phyloP scores from a whole-genome alignment of 345 rosid species.

The Gossypium herbaceum region DNA sequence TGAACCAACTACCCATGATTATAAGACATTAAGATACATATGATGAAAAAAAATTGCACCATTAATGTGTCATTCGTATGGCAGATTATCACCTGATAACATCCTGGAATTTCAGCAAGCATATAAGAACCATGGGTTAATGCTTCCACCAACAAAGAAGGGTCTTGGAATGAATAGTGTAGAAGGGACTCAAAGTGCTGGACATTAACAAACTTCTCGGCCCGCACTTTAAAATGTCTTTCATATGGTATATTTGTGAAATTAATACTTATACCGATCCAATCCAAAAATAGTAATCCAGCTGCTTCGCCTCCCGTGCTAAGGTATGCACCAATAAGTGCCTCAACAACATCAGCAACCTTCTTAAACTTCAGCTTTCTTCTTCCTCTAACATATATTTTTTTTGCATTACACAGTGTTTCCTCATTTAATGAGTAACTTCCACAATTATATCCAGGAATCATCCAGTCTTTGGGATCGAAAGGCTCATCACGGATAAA shows the following conservation, averaged over 20 bases:
- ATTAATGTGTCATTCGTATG: neutral
- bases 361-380: constrained; percentile 51
- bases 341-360: constrained; percentile 86
- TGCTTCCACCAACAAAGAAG: constrained; percentile 76
- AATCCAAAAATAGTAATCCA: constrained; percentile 49
- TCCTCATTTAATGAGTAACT: constrained; percentile 36
- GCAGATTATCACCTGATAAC: constrained; percentile 62
- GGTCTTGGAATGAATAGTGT: constrained; percentile 53
- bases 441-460: constrained; percentile 56
- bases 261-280: constrained; percentile 69
- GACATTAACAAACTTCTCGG: constrained; percentile 46
- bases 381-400: constrained; percentile 39
- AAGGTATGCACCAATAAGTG: constrained; percentile 77
- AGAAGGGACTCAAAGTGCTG: constrained; percentile 45
- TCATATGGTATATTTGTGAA: constrained; percentile 31
- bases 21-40: neutral
- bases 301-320: constrained; percentile 70
- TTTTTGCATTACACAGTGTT: constrained; percentile 23
- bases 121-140: constrained; percentile 90
- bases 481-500: constrained; percentile 69
- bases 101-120: constrained; percentile 82
- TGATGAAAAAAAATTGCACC: neutral
- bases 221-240: constrained; percentile 25
- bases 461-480: constrained; percentile 68
- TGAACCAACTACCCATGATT: neutral